A percentile compares a stretch with the other conserved stretches of the same genome.
These are phyloP conservation scores for Colletotrichum endophyticum DNA, from an alignment of 2,329 filamentous ascomycete genomes.

Conservation along the genomic window DNA sequence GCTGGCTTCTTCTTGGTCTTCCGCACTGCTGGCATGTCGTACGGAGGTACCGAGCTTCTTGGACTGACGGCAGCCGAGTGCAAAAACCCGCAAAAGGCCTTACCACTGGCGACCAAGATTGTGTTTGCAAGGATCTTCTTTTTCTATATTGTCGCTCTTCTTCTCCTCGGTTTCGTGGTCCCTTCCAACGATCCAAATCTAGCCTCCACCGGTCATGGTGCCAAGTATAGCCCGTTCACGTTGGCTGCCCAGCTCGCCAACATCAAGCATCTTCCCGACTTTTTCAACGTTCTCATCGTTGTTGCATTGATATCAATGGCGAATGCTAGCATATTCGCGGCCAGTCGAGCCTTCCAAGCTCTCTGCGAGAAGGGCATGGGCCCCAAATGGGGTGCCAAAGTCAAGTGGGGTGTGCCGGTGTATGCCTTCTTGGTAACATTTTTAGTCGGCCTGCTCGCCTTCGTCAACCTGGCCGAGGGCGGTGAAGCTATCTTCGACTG, in stretches of 20 bases:
- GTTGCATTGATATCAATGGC: constrained; percentile 40
- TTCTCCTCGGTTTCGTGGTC: constrained; percentile 56
- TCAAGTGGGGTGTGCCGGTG: constrained; percentile 45
- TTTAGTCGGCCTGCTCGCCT: constrained; percentile 45
- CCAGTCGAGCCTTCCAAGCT: constrained; percentile 38
- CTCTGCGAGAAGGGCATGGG: constrained; percentile 40
- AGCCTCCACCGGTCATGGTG: constrained; percentile 19
- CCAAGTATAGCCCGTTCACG: constrained; percentile 31
- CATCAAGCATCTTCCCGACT: constrained; percentile 28
- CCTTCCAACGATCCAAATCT: constrained; percentile 50
- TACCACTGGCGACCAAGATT: constrained; percentile 86
- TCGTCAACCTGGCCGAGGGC: constrained; percentile 41
- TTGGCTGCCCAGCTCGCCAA: constrained; percentile 29
- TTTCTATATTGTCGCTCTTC: constrained; percentile 58
- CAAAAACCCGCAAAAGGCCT: constrained; percentile 58
- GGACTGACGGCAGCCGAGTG: constrained; percentile 49
- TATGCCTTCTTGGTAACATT: constrained; percentile 44
- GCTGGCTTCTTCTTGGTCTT: constrained; percentile 48
- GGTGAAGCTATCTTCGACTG: constrained; percentile 47
- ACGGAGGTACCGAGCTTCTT: constrained; percentile 50
- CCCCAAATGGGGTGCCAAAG: constrained; percentile 28
- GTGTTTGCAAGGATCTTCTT: constrained; percentile 64
- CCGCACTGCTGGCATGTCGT: constrained; percentile 48
- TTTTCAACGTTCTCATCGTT: constrained; percentile 41
- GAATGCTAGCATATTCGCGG: constrained; percentile 46